Evolutionary conservation across 2,329 filamentous ascomycete genomes (phyloP), one percentile per base, ranked within the genome.

Genomic region (Cladosporium oxysporum): DNA sequence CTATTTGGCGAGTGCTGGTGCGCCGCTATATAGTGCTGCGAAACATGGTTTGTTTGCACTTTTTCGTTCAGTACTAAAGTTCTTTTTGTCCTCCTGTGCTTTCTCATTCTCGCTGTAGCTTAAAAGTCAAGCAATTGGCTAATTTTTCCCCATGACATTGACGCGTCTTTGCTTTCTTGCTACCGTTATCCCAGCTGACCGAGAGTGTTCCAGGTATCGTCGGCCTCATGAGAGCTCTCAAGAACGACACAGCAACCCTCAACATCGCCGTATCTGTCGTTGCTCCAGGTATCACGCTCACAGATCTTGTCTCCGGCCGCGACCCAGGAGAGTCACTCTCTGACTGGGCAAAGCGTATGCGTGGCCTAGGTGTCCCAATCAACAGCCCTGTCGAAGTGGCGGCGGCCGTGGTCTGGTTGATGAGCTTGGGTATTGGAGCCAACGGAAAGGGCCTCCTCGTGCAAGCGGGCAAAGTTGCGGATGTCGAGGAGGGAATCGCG

Each of bases 221-320:
- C 1, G 82, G 82, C n/a, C 76, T 83, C 23, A 79, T 84, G 76
- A 78, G 82, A 26, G 79, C 82, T 0, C 73, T 84, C 28, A 83
- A 84, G 72, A 79, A 81, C 41, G 82, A 83, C 69, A 81, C 79
- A 58, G 78, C 79, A 5, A 82, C 79, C 66, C 71, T 81, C 12
- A 74, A 76, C 41, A 83, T 84, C 57, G 76, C 80, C 0, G 77
- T 83, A 31, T 79, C 78, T 0, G 79, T 83, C 6, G 80, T 84
- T 1, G 82, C 82, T 1, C 82, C 82, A 1, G 82, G 77, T 2
- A 83, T 84, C 50, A 83, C 82, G 0, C 72, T 82, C 12, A 84
- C 82, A 2, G 79, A 79, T 3, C 80, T 83, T 58, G 69, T 83
- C 16, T 69, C 74, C 5, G 78, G 76, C 5, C 72, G 74, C 10